phyloP scores from a whole-genome alignment of 176 grass and related monocot species.

The Musa acuminata region DNA sequence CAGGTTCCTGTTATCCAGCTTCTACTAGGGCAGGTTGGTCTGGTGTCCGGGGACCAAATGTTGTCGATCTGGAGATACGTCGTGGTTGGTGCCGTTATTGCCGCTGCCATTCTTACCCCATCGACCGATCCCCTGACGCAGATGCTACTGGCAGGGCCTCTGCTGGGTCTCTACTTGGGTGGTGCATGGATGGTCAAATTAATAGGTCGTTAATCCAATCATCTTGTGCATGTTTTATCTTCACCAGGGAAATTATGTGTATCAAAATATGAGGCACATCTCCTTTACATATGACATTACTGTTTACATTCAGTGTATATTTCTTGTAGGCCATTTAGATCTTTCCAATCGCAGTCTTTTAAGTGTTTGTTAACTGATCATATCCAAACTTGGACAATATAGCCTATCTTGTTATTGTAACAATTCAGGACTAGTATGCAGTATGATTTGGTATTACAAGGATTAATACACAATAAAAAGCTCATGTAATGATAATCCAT shows the following conservation, averaged over 20 bases:
- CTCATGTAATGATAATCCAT: too few species aligned
- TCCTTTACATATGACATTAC: too few species aligned
- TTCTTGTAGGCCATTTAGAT: too few species aligned
- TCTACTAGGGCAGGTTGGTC: constrained; percentile 73
- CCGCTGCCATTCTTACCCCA: constrained; percentile 83
- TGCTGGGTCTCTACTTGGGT: constrained; percentile 89
- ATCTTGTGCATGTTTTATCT: not conserved
- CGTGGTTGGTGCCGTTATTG: constrained; percentile 79
- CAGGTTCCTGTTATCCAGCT: constrained; percentile 96
- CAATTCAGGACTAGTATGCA: too few species aligned
- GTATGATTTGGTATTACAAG: too few species aligned
- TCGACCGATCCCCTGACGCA: constrained; percentile 92
- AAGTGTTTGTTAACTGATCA: too few species aligned
- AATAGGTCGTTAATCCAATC: constrained; percentile 48
- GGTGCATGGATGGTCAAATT: constrained; percentile 87
- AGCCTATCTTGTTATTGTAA: too few species aligned
- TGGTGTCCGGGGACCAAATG: constrained; percentile 85
- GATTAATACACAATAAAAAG: too few species aligned
- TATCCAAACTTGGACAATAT: too few species aligned
- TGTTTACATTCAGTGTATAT: too few species aligned
- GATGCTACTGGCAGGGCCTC: constrained; percentile 75
- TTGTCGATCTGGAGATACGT: constrained; percentile 99
- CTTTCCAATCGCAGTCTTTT: too few species aligned
- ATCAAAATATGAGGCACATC: not conserved
- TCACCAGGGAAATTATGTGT: not conserved